Evolutionary conservation across 23 red algal species (phyloP), one percentile per base, ranked within the genome.

Genomic region (Gracilaria vermiculophylla): DNA sequence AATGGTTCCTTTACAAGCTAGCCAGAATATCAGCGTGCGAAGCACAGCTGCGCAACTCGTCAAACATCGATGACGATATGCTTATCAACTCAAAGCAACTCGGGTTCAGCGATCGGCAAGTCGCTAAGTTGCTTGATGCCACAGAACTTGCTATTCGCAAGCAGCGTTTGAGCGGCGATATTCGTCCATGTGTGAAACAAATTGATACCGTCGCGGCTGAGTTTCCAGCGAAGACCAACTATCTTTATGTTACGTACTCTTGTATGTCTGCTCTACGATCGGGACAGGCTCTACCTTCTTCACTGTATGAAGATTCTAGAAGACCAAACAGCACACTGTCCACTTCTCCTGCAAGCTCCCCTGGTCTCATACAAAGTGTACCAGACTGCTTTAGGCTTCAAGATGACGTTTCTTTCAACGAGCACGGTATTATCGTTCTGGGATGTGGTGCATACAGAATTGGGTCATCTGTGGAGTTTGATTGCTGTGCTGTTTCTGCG

Each of bases 171-270:
- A 67, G 55, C 23, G 43, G 69, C 45, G 82, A 67, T 37, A 88
- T 98, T 33, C 74, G 65, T 10, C 92, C 96, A 15, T 58, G 77
- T 20, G 92, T 95, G 81, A 98, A 98, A 57, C 92, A 91, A 67
- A 98, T 98, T 33, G 96, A 98, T 71, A 98, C 96, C 0, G 96
- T 98, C 5, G 96, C 96, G 27, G 96, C 96, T 20, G 96, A 98
- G 65, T 98, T 98, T 79, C 96, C 96, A 14, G 96, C 96, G 35
- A 77, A 95, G 17, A 98, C 96, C 33, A 98, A 98, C 48, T 98
- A 98, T 57, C 67, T 98, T 10, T 98, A 98, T 62, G 88, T 89
- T 32, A 98, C 92, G 0, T 98, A 98, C 83, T 52, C 75, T 25
- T 66, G 86, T 32, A 80, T 72, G 34, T 42, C 61, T n/a, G 21